Percentiles rank a stretch among this genome's conserved stretches.
These are phyloP conservation scores for Cyberlindnera euphorbiae DNA, from an alignment of 805 yeast genomes.

Conservation along the genomic window DNA sequence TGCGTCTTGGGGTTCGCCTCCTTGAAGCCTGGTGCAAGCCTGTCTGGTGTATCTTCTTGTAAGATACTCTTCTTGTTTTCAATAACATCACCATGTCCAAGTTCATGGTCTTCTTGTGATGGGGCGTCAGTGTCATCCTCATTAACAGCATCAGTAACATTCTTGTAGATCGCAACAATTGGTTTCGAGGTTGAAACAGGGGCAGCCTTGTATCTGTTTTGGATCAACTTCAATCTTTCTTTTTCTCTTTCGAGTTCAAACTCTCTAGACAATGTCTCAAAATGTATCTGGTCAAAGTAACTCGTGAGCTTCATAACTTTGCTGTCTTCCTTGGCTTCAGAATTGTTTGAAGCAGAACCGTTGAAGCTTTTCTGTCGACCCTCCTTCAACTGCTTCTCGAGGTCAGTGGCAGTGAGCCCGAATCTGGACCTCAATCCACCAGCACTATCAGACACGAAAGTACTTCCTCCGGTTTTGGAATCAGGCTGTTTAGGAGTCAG, in stretches of 20 bases:
- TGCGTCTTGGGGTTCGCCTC: conserved; percentile 17
- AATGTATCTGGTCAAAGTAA: conserved; percentile 68
- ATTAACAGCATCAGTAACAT: conserved; percentile 83
- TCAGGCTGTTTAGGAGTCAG: conserved; percentile 4
- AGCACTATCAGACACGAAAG: conserved; percentile 1
- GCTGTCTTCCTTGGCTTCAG: conserved; percentile 25
- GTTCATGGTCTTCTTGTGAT: conserved; percentile 13
- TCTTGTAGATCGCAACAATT: conserved; percentile 83
- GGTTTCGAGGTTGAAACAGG: conserved; percentile 78
- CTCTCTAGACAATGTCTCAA: conserved; percentile 76
- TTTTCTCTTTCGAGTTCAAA: conserved; percentile 82
- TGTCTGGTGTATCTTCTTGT: too few species aligned
- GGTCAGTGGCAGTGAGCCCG: conserved; percentile 25
- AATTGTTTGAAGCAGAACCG: conserved; percentile 7
- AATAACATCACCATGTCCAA: conserved; percentile 10
- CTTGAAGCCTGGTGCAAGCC: conserved; percentile 15
- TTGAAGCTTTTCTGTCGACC: conserved; percentile 24
- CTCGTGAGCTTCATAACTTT: conserved; percentile 63
- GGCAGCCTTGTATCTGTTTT: conserved; percentile 57
- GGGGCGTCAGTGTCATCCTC: conserved; percentile 37
- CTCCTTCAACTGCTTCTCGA: conserved; percentile 25
- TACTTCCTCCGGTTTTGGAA: not conserved
- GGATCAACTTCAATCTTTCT: conserved; percentile 61
- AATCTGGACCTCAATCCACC: conserved; percentile 8
- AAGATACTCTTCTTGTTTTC: conserved; percentile 3